Percentiles rank a stretch among this genome's conserved stretches.
phyloP scores from a whole-genome alignment of 352 stramenopile species.

The Globisporangium canariense region DNA sequence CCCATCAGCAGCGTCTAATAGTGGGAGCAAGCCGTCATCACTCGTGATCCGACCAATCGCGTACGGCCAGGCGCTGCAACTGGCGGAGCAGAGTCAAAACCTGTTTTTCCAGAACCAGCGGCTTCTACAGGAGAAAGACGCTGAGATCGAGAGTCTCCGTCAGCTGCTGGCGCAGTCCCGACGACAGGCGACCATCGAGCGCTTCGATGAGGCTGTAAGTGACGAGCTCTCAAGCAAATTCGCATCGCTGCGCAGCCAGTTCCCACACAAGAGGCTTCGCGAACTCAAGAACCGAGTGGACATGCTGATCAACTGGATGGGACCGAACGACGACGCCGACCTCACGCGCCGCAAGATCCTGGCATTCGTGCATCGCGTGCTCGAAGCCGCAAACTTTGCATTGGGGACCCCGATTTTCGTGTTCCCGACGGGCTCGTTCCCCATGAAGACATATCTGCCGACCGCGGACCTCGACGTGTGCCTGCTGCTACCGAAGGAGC shows the following conservation, averaged over 20 bases:
- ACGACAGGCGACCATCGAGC: slow-evolving; percentile 11
- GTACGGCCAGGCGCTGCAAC: slow-evolving; percentile 64
- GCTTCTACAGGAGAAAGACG: slow-evolving; percentile 61
- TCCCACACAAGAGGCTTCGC: slow-evolving; percentile 29
- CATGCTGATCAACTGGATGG: slow-evolving; percentile 59
- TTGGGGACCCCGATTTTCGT: slow-evolving; percentile 43
- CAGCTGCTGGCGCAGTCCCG: slow-evolving; percentile 32
- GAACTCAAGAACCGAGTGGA: slow-evolving; percentile 32
- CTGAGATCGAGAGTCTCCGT: slow-evolving; percentile 52
- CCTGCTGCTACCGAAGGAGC: slow-evolving; percentile 68
- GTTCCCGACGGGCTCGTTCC: slow-evolving; percentile 80
- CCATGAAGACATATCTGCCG: slow-evolving; percentile 89
- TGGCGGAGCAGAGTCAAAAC: slow-evolving; percentile 64
- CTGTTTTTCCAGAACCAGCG: slow-evolving; percentile 54
- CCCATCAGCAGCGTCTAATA: not conserved
- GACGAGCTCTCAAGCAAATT: slow-evolving; percentile 6
- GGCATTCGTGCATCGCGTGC: slow-evolving; percentile 57
- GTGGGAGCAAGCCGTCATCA: slow-evolving; percentile 29
- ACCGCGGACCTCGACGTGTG: slow-evolving; percentile 85
- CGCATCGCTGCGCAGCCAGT: slow-evolving; percentile 27
- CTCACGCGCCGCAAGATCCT: slow-evolving; percentile 60
- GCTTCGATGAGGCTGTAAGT: slow-evolving; percentile 10
- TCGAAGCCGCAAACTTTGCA: slow-evolving; percentile 52
- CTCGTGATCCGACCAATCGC: slow-evolving; percentile 70
- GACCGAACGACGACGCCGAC: slow-evolving; percentile 58